Conservation (phyloP, 1,284 basidiomycete genomes). For the Lentinula novae-zelandiae region DNA sequence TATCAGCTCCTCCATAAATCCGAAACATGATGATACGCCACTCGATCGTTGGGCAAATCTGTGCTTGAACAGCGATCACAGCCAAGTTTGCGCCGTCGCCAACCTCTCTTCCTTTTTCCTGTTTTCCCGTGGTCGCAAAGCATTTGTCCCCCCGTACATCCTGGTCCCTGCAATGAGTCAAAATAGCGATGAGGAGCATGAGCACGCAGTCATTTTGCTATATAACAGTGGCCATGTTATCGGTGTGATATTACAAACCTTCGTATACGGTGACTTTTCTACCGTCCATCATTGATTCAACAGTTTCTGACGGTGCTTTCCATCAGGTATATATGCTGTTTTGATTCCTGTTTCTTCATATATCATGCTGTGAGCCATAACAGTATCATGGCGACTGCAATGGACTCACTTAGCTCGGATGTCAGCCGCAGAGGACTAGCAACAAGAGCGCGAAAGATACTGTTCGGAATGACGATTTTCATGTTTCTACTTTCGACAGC, state of each 20-base stretch:
- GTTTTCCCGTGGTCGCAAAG: no score
- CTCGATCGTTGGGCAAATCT: no score
- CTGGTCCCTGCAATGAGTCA: neutral
- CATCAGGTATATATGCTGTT: conserved; percentile 10
- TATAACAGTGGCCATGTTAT: conserved; percentile 3
- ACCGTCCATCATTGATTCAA: neutral
- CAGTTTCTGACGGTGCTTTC: neutral
- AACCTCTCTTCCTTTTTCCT: no score
- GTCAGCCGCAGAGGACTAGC: neutral
- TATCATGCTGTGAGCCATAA: conserved; percentile 4
- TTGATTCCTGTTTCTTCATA: conserved; percentile 7
- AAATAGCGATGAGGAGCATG: conserved; percentile 1
- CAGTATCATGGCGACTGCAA: neutral
- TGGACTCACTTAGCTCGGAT: neutral
- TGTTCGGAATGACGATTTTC: conserved; percentile 3
- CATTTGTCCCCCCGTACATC: no score
- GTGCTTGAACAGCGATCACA: no score
- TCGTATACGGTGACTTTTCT: conserved; percentile 2
- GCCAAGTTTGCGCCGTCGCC: no score
- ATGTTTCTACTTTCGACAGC: conserved; percentile 4
- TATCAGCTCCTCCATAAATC: neutral
- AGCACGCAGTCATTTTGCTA: neutral
- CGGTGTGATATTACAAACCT: neutral
- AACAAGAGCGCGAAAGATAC: neutral
- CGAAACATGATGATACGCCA: no score